phyloP scores from a whole-genome alignment of 2,329 filamentous ascomycete genomes.

The Talaromyces pinophilus region DNA sequence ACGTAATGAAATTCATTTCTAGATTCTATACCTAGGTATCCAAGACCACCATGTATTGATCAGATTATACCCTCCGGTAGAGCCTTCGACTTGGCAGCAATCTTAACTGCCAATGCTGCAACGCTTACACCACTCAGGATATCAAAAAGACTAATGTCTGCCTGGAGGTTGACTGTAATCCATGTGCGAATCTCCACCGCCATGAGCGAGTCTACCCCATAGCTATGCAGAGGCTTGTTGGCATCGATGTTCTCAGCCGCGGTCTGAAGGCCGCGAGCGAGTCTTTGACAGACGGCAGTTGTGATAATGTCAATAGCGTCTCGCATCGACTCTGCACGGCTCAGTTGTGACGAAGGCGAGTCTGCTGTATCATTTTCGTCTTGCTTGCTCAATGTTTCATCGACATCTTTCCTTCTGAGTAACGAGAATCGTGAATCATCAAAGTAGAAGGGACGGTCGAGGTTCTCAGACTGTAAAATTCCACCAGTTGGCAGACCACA shows the following conservation, averaged over 20 bases:
- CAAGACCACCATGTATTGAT: background rate
- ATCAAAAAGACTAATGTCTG: background rate
- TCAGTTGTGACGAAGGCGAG: background rate
- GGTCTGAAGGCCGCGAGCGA: background rate
- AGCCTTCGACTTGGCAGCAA: background rate
- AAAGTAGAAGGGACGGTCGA: slow-evolving; percentile 12
- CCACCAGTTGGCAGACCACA: slow-evolving; percentile 13
- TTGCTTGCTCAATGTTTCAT: background rate
- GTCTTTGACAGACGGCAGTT: background rate
- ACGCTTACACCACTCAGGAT: background rate
- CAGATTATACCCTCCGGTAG: background rate
- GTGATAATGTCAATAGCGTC: slow-evolving; percentile 5
- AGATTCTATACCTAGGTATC: background rate
- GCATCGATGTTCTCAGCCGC: background rate
- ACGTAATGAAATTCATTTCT: background rate
- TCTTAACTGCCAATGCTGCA: background rate
- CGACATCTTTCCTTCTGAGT: background rate
- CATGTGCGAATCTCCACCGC: background rate
- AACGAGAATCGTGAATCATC: slow-evolving; percentile 8
- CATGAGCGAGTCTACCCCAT: background rate
- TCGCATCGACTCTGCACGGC: background rate
- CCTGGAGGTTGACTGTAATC: background rate
- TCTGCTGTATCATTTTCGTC: background rate
- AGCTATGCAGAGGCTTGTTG: background rate
- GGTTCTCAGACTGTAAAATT: slow-evolving; percentile 5